A percentile compares a stretch with the other conserved stretches of the same genome.
Conservation (phyloP, 768 basidiomycete genomes). For the Amanita molliuscula region DNA sequence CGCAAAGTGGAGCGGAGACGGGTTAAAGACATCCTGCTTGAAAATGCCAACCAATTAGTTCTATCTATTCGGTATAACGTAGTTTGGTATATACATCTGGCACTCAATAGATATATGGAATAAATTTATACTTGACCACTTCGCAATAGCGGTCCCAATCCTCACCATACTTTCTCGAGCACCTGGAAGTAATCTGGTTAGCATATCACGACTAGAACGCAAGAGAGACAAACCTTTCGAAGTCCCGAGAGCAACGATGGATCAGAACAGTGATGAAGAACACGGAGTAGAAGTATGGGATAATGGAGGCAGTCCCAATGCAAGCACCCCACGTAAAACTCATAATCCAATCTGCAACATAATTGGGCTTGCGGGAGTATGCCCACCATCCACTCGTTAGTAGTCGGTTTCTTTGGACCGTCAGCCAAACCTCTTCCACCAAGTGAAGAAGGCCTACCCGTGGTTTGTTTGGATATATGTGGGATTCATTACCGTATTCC, state of each 20-base stretch:
- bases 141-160: constrained; percentile 90
- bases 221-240: constrained; percentile 59
- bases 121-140: constrained; percentile 85
- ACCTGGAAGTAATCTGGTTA: constrained; percentile 29
- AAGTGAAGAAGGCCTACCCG: constrained; percentile 39
- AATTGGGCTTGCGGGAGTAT: constrained; percentile 93
- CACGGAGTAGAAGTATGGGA: constrained; percentile 94
- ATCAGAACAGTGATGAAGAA: constrained; percentile 93
- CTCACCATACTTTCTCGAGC: constrained; percentile 85
- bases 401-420: constrained; percentile 61
- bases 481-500: constrained; percentile 76
- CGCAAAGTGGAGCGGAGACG: constrained; percentile 82
- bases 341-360: constrained; percentile 89
- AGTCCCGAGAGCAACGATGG: constrained; percentile 88
- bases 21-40: constrained; percentile 38
- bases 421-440: background rate
- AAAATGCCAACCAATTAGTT: background rate
- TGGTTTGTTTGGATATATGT: constrained; percentile 89
- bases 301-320: constrained; percentile 65
- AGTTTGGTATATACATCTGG: background rate
- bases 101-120: constrained; percentile 68
- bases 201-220: background rate
- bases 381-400: constrained; percentile 92
- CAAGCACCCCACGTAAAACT: constrained; percentile 77
- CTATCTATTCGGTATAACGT: background rate